Base-by-base conservation (phyloP, 208 protist genomes). In the Herpetomonas samuelpessoai region DNA sequence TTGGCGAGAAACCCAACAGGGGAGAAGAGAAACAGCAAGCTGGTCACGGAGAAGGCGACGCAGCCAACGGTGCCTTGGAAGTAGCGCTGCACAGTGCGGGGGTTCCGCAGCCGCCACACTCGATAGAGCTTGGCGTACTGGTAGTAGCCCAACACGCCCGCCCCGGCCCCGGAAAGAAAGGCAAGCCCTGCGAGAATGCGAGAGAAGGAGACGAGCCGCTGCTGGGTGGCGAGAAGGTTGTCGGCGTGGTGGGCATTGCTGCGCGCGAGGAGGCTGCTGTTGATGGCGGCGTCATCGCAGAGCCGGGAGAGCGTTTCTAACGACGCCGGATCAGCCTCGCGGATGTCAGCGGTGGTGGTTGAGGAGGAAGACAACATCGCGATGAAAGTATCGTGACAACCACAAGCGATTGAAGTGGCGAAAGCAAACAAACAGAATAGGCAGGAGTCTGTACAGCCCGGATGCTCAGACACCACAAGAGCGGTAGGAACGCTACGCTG, bases 41-140 rank as follows among this genome's bases (percentile, higher is more conserved):
- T 45, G 10, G 56, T 51, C 16, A 76, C 21, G 41, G 67, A 41
- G 18, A 68, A 45, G 18, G 30, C 48, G 0, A 41, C 62, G 24
- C 71, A 47, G 22, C 2, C 19, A 31, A 56, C 54, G 49, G 59
- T 57, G 6, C 65, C 25, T 9, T 48, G 44, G 30, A 26, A 57
- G 7, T 83, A 68, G 39, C 49, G 46, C 2, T 27, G 56, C 21
- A 83, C 75, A 1, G 44, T 46, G 16, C 21, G 52, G 2, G 81
- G 73, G 54, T 80, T 7, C 27, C 81, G 75, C 21, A 87, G 26
- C 2, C 81, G 72, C 81, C 81, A 87, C 7, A 83, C 81, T 2
- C 74, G 69, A 28, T 88, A 57, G 12, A 88, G 64, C 63, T 79
- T 45, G 18, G 76, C 67, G 12, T 73, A 44, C 1, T 75, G 70